Base-by-base conservation (phyloP, 805 yeast species). In the Tetrapisispora iriomotensis region DNA sequence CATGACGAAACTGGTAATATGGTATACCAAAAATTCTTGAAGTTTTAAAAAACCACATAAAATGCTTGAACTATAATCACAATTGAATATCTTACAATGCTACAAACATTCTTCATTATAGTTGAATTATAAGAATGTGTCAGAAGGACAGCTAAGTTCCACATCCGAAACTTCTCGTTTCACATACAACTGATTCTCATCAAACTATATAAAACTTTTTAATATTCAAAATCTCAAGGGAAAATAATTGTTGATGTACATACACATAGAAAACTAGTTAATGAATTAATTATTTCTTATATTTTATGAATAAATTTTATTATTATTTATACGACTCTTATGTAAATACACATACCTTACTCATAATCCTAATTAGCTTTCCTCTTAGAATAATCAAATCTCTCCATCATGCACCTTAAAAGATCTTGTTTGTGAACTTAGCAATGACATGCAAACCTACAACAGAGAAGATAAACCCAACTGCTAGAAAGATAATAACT, bases 401-500 rank as follows among this genome's bases (percentile, higher is more conserved):
- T 23, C 25, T 23, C 10, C 6, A 17, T 13, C 13, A 6, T 13
- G 15, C 4, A 23, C 12, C 21, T 45, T 41, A 56, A 41, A 55
- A 56, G 51, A 87, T 71, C 66, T 78, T 84, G 56, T 92, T 85
- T 36, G 95, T 81, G 51, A 90, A 62, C 71, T 90, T 90, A 45
- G 96, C 92, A 61, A 90, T 70, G 39, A 90, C 86, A 64, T 90
- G 97, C 59, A 90, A 70, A 39, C 84, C 79, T 47, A 90, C 85
- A 36, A 90, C 97, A 33, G 94, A 82, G 68, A 90, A 84, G 55
- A 90, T 86, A 70, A 90, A 90, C 15, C 95, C 95, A 45, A 90
- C 88, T 31, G 96, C 94, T 61, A 90, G 72, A 45, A 90, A 88
- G 66, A 90, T 74, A 33, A 90, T 95, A 34, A 90, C 94, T 51